A percentile compares a stretch with the other conserved stretches of the same genome.
These are phyloP conservation scores for Pyricularia sp. DNA, from an alignment of 2,329 filamentous ascomycete species.

Conservation along the genomic window DNA sequence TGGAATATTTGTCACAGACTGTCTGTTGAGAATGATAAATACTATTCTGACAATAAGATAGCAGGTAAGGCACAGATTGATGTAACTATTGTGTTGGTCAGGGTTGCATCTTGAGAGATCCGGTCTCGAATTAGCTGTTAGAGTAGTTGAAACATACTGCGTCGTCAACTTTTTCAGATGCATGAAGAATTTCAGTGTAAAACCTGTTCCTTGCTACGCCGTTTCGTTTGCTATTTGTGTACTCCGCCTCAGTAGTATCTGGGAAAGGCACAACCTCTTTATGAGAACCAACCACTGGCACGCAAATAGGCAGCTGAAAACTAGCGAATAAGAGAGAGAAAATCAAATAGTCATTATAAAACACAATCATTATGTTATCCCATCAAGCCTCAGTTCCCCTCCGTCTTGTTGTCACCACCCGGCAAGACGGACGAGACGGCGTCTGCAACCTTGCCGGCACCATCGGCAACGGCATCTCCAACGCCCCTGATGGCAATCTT, in stretches of 20 bases:
- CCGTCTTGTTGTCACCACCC: background rate
- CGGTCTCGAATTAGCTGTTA: no score
- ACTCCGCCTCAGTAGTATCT: background rate
- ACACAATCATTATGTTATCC: background rate
- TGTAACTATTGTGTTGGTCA: no score
- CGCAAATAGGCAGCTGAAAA: background rate
- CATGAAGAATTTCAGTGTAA: background rate
- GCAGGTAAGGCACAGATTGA: no score
- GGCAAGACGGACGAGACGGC: conserved; percentile 1
- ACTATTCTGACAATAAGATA: no score
- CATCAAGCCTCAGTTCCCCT: background rate
- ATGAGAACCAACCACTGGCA: background rate
- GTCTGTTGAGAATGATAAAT: no score
- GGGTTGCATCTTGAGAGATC: no score
- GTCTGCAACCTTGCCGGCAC: background rate
- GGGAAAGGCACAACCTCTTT: background rate
- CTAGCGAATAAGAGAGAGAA: background rate
- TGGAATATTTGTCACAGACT: background rate
- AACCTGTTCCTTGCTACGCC: background rate
- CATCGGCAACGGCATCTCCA: background rate
- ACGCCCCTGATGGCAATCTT: conserved; percentile 1
- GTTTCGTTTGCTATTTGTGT: background rate
- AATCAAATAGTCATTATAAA: background rate
- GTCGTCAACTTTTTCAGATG: background rate
- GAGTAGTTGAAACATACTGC: background rate